Percentiles rank a stretch among this genome's conserved stretches.
Conservation (phyloP, 169 alveolate species). For the Plasmodium yoelii region DNA sequence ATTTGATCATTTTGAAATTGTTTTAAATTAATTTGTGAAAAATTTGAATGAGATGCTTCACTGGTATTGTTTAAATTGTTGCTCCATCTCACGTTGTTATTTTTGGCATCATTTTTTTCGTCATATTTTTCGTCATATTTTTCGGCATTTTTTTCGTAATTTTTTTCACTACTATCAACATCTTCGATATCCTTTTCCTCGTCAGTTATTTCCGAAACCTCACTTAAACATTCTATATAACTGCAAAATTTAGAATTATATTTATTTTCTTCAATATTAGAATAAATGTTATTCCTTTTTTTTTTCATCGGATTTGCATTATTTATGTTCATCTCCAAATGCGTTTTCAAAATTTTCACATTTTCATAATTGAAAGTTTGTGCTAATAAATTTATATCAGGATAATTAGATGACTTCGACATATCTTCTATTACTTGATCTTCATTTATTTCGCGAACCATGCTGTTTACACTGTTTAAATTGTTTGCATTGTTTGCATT, state of each 20-base stretch:
- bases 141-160: too few relatives aligned
- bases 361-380: slow-evolving; percentile 22
- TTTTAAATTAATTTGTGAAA: too few relatives aligned
- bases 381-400: neutral
- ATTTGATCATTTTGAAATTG: too few relatives aligned
- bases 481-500: neutral
- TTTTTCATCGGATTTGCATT: neutral
- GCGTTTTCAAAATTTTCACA: slow-evolving; percentile 11
- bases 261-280: neutral
- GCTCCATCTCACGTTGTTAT: too few relatives aligned
- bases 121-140: too few relatives aligned
- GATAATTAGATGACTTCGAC: neutral
- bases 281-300: neutral
- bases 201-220: slow-evolving; percentile 75
- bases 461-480: too few relatives aligned
- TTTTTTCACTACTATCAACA: too few relatives aligned
- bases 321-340: neutral
- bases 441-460: neutral
- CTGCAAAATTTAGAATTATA: neutral
- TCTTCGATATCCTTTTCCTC: slow-evolving; percentile 15
- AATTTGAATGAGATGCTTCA: too few relatives aligned
- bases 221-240: slow-evolving; percentile 65
- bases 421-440: neutral
- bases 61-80: too few relatives aligned
- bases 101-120: too few relatives aligned